Evolutionary conservation across 768 basidiomycete species (phyloP), one percentile per base, ranked within the genome.

Genomic region (Phylloporus sp.): DNA sequence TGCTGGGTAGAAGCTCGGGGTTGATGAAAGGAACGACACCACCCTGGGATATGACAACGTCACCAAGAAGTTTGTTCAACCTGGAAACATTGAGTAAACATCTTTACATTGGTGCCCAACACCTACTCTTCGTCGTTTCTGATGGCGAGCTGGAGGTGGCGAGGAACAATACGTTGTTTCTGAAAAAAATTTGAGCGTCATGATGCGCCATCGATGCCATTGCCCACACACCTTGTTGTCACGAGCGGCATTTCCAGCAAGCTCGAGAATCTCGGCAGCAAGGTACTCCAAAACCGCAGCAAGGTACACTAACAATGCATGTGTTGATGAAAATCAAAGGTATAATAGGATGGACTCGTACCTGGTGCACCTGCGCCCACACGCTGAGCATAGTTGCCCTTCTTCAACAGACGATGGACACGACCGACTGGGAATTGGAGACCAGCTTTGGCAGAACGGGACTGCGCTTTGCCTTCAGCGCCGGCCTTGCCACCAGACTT

Each of bases 141-240:
- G 69, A 94, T 90, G 54, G 92, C 91, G 44, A 94, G 81, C 63
- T 94, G 92, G 39, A 94, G 69, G 70, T 94, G 92, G 60, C 92
- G 83, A 44, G 91, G 92, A 20, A 93, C 88, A 58, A 94, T 93
- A 84, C 92, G 90, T 57, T 88, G 84, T 75, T 93, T 88, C 78
- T 89, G 27, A 29, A 28, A 1, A n/a, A 11, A 10, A 3, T 18
- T 34, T 46, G 20, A 58, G 20, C 2, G 2, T 1, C 22, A 27
- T n/a, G 11, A 29, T 18, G 14, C 6, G 21, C 13, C 6, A 3
- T n/a, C 21, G 21, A 35, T 27, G 13, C 7, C 5, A 10, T 13
- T 9, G n/a, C 1, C 15, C 18, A 41, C 13, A 38, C 18, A 63
- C 65, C 64, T 66, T 65, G 59, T 65, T 65, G 42, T 65, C 64